A percentile compares a stretch with the other conserved stretches of the same genome.
These are phyloP conservation scores for Zygosaccharomyces rouxii DNA, from an alignment of 805 yeast genomes.

Conservation along the genomic window DNA sequence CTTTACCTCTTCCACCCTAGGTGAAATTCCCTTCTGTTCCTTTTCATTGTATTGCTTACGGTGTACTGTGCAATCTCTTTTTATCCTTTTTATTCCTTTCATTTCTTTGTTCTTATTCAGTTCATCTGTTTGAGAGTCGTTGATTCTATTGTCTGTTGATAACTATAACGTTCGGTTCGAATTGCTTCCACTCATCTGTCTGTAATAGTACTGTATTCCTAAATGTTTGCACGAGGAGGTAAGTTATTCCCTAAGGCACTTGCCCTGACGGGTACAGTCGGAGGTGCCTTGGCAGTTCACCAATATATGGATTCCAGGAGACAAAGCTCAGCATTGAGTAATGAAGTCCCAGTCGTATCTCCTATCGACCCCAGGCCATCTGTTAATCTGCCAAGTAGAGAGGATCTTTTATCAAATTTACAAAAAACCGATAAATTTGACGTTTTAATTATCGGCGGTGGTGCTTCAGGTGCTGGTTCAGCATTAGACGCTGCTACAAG, in stretches of 20 bases:
- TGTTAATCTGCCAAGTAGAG: slow-evolving; percentile 44
- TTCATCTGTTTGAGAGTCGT: neutral
- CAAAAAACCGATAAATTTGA: slow-evolving; percentile 55
- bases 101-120: neutral
- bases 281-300: slow-evolving; percentile 11
- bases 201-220: neutral
- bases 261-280: slow-evolving; percentile 12
- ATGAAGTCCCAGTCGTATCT: slow-evolving; percentile 14
- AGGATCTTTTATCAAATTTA: slow-evolving; percentile 47
- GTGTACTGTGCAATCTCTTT: neutral
- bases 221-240: slow-evolving; percentile 15
- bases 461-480: slow-evolving; percentile 92
- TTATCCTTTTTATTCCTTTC: neutral
- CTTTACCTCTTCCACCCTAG: neutral
- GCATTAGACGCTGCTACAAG: slow-evolving; percentile 89
- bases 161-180: neutral
- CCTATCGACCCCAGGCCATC: slow-evolving; percentile 15
- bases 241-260: slow-evolving; percentile 9
- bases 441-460: slow-evolving; percentile 88
- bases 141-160: neutral
- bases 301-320: slow-evolving; percentile 6
- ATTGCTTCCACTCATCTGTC: neutral
- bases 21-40: neutral
- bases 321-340: slow-evolving; percentile 3
- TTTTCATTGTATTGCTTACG: neutral